Base-by-base conservation (phyloP, 345 rosid genomes). In the Cardamine occulta region DNA sequence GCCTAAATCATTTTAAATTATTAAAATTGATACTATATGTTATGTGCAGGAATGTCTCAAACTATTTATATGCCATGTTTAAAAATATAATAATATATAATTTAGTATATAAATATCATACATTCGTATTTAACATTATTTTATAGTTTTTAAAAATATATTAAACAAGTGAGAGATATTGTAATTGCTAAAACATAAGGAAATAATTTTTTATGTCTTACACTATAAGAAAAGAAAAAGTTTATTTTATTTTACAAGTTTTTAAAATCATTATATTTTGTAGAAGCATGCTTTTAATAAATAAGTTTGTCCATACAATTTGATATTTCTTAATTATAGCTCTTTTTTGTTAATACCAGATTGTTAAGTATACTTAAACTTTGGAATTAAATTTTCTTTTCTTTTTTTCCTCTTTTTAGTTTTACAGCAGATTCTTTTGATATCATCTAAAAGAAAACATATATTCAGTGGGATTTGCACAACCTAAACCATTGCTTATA, bases 401-500 rank as follows among this genome's bases (percentile, higher is more conserved):
- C 0, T 28, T 28, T 0, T 28, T 24, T 19, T 21, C 8, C 34
- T n/a, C 12, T 37, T 8, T 56, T 15, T 29, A 29, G 6, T 29
- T 5, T 56, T 56, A 15, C 21, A 12, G 23, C 47, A 60, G 29
- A 60, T 60, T 37, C 5, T 35, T 60, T 21, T 19, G 8, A 35
- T 39, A 39, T 61, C 4, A 21, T 39, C 19, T 39, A 13, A 39
- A 39, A 39, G 4, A 21, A 61, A 12, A 39, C 19, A 62, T 13
- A 62, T 62, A 14, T 14, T 40, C n/a, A 62, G 35, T 40, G 67
- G 51, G 49, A 48, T 23, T 48, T 35, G 58, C n/a, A 60, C 18
- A 59, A 17, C 59, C 49, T 47, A 24, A 53, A 53, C 72, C 49
- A 72, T 49, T 60, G 11, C 4, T 24, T 62, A 18, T 21, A 61